These are phyloP conservation scores for Acarospora socialis DNA, from an alignment of 2,329 filamentous ascomycete species.

Conservation along the genomic window DNA sequence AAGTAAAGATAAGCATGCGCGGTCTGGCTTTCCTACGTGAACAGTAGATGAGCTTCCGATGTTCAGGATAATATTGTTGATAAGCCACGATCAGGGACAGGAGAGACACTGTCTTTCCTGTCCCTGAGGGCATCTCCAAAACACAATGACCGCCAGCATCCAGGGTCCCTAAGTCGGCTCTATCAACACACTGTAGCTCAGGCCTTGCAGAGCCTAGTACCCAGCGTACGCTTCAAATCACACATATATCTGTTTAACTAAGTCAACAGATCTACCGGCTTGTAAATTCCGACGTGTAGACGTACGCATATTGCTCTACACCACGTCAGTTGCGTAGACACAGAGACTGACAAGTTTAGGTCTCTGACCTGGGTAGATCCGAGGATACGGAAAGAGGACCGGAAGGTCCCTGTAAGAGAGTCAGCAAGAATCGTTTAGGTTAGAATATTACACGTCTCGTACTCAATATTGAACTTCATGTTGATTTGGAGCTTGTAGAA, in stretches of 20 bases:
- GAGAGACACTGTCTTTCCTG: constrained; percentile 91
- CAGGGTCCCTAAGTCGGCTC: constrained; percentile 45
- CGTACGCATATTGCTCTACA: constrained; percentile 50
- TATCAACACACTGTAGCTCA: neutral
- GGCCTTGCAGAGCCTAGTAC: neutral
- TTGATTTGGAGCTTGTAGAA: constrained; percentile 20
- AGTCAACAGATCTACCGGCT: constrained; percentile 7
- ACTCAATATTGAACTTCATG: constrained; percentile 73
- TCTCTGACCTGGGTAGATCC: constrained; percentile 48
- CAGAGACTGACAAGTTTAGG: constrained; percentile 2
- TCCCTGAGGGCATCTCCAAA: constrained; percentile 96
- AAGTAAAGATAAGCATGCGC: too few species aligned
- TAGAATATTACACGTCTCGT: too few species aligned
- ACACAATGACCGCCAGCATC: constrained; percentile 93
- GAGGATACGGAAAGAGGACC: constrained; percentile 59
- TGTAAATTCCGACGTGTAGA: too few species aligned
- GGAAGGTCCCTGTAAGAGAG: constrained; percentile 45
- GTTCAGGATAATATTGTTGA: constrained; percentile 83
- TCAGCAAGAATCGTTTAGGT: too few species aligned
- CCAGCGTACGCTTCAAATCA: constrained; percentile 51
- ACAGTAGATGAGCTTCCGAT: constrained; percentile 95
- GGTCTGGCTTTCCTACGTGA: constrained; percentile 54
- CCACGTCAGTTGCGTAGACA: constrained; percentile 12
- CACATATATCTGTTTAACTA: constrained; percentile 54
- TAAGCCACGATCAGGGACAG: constrained; percentile 93